A percentile compares a stretch with the other conserved stretches of the same genome.
Evolutionary conservation across 768 basidiomycete species (phyloP).

Genomic region (Leccinum subgranulosum): DNA sequence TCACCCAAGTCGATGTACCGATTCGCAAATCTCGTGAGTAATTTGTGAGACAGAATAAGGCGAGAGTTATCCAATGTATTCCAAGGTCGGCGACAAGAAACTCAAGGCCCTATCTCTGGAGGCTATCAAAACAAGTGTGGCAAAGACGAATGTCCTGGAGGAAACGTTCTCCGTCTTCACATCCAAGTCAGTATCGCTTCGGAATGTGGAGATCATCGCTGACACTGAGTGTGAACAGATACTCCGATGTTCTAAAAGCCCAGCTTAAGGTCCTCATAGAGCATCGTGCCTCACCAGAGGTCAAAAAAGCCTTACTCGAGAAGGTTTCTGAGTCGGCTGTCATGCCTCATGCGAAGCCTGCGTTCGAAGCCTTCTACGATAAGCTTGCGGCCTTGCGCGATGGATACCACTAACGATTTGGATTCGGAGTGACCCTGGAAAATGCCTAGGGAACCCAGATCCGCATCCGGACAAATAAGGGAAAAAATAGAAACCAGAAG

Average conservation of each 20-base stretch:
- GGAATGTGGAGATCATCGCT: neutral
- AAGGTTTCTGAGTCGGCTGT: neutral
- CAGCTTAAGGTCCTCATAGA: slow-evolving; percentile 16
- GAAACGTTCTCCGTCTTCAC: slow-evolving; percentile 30
- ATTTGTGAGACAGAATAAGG: neutral
- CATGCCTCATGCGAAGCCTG: slow-evolving; percentile 10
- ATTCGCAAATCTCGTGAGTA: slow-evolving; percentile 30
- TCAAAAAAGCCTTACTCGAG: slow-evolving; percentile 17
- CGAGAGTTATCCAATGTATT: neutral
- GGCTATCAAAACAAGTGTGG: slow-evolving; percentile 18
- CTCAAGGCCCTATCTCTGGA: slow-evolving; percentile 17
- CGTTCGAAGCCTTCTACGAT: slow-evolving; percentile 18
- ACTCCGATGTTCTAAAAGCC: slow-evolving; percentile 17
- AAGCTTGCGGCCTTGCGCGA: slow-evolving; percentile 1
- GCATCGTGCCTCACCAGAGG: slow-evolving; percentile 3
- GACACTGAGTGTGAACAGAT: slow-evolving; percentile 7
- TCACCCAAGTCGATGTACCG: slow-evolving; percentile 39
- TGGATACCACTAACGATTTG: too few species aligned
- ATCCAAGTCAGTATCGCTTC: slow-evolving; percentile 13
- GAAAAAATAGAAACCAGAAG: too few species aligned
- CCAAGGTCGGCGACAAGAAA: slow-evolving; percentile 12
- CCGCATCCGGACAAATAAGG: too few species aligned
- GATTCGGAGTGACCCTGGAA: too few species aligned
- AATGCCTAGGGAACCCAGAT: too few species aligned
- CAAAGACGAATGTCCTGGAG: slow-evolving; percentile 19